Percentiles rank a stretch among this genome's conserved stretches.
Evolutionary conservation across 768 basidiomycete species (phyloP).

Genomic region (Podaxis sp.): DNA sequence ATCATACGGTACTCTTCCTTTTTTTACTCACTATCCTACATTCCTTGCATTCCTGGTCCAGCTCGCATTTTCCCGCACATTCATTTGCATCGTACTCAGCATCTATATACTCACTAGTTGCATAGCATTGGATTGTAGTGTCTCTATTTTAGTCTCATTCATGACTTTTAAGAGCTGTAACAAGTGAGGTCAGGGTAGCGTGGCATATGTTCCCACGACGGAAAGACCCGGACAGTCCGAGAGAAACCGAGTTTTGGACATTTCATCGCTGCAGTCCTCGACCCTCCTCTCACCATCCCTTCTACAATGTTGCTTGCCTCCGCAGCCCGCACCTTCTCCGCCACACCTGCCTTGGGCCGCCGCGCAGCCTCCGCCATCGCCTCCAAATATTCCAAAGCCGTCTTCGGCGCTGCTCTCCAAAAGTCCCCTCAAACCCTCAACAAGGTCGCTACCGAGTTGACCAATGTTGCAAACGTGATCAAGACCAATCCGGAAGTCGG

Average conservation of each 20-base stretch:
- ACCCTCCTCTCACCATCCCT: slow-evolving; percentile 19
- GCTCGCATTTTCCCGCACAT: neutral
- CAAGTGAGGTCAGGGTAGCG: neutral
- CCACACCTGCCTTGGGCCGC: slow-evolving; percentile 49
- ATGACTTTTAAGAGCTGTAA: neutral
- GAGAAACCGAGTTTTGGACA: slow-evolving; percentile 29
- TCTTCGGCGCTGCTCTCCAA: slow-evolving; percentile 75
- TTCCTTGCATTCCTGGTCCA: slow-evolving; percentile 4
- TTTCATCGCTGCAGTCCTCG: slow-evolving; percentile 19
- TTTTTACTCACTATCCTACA: neutral
- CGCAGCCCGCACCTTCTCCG: slow-evolving; percentile 45
- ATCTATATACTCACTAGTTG: neutral
- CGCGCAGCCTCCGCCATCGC: slow-evolving; percentile 78
- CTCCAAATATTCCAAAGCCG: slow-evolving; percentile 79
- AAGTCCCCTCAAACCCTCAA: slow-evolving; percentile 80
- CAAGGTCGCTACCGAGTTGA: slow-evolving; percentile 84
- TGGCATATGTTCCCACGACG: slow-evolving; percentile 24
- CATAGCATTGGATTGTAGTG: neutral
- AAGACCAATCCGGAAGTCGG: slow-evolving; percentile 58
- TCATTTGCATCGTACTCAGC: slow-evolving; percentile 2
- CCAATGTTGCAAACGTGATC: slow-evolving; percentile 64
- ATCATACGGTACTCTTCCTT: neutral
- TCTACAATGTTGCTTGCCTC: slow-evolving; percentile 51
- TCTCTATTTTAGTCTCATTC: neutral
- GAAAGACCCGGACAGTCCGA: slow-evolving; percentile 29